Conservation (phyloP, 2,329 filamentous ascomycete genomes). For the Clathrospora elynae region DNA sequence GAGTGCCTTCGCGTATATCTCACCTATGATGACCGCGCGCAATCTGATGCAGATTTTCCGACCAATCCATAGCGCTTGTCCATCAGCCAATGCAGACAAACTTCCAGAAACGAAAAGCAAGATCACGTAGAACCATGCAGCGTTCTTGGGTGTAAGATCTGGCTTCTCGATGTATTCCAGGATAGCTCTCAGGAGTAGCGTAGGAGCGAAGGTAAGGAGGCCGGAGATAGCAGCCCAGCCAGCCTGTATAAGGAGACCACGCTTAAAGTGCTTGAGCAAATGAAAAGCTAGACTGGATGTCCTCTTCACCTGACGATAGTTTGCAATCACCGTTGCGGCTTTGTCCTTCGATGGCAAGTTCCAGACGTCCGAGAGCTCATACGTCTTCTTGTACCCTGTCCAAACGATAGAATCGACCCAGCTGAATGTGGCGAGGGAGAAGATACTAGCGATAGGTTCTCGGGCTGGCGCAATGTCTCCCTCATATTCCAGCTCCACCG, state of each 20-base stretch:
- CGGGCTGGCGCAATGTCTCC: constrained; percentile 83
- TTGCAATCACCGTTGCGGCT: constrained; percentile 75
- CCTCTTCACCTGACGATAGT: constrained; percentile 85
- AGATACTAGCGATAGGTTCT: constrained; percentile 84
- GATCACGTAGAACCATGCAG: constrained; percentile 95
- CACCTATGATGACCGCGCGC: constrained; percentile 92
- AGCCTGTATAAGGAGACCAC: constrained; percentile 75
- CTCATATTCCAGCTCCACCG: constrained; percentile 86
- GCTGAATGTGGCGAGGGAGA: constrained; percentile 84
- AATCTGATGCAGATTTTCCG: constrained; percentile 92
- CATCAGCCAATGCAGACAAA: constrained; percentile 80
- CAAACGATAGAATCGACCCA: constrained; percentile 92
- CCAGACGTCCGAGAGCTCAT: constrained; percentile 88
- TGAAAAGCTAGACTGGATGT: constrained; percentile 79
- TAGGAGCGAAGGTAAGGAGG: constrained; percentile 87
- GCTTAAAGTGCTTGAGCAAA: constrained; percentile 82
- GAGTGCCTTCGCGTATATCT: constrained; percentile 95
- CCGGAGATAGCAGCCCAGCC: constrained; percentile 79
- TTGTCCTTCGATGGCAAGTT: constrained; percentile 89
- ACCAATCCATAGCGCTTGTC: constrained; percentile 88
- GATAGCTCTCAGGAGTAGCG: constrained; percentile 86
- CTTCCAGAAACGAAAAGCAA: constrained; percentile 83
- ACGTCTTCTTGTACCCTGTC: constrained; percentile 82
- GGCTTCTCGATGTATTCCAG: constrained; percentile 92
- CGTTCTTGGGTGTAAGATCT: constrained; percentile 74